Evolutionary conservation across 805 yeast genomes (phyloP).

Genomic region (Yarrowia sp.): DNA sequence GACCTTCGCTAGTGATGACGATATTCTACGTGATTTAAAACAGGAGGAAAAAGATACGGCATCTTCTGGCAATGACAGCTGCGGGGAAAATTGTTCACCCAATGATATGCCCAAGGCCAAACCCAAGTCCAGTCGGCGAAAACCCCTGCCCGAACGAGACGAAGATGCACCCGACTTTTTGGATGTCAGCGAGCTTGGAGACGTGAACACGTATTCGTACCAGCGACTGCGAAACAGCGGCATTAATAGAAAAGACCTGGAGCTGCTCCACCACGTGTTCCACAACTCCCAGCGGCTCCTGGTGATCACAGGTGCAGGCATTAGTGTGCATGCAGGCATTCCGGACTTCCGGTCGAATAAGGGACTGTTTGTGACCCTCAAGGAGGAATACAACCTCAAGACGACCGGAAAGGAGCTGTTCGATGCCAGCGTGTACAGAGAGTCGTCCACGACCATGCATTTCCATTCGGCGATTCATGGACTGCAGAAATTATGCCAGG

Average conservation of each 20-base stretch:
- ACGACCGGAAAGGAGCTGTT: slow-evolving; percentile 73
- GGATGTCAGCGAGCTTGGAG: slow-evolving; percentile 1
- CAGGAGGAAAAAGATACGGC: background rate
- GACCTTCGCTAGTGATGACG: slow-evolving; percentile 21
- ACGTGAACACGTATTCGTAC: slow-evolving; percentile 16
- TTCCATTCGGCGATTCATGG: slow-evolving; percentile 79
- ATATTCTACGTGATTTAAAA: background rate
- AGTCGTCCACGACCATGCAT: slow-evolving; percentile 61
- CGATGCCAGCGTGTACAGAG: slow-evolving; percentile 78
- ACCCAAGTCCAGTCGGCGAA: slow-evolving; percentile 29
- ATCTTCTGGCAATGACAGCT: slow-evolving; percentile 7
- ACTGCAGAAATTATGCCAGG: slow-evolving; percentile 61
- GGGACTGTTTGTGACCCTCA: slow-evolving; percentile 71
- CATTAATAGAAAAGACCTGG: slow-evolving; percentile 46
- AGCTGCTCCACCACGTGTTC: slow-evolving; percentile 61
- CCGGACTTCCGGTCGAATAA: slow-evolving; percentile 80
- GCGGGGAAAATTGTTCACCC: background rate
- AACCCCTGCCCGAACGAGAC: slow-evolving; percentile 25
- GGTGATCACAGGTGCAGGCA: slow-evolving; percentile 86
- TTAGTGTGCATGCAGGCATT: slow-evolving; percentile 88
- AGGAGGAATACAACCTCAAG: slow-evolving; percentile 50
- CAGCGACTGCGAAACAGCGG: slow-evolving; percentile 19
- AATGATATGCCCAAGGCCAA: slow-evolving; percentile 24
- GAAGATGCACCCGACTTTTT: slow-evolving; percentile 17
- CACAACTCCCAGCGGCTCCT: slow-evolving; percentile 64